A percentile compares a stretch with the other conserved stretches of the same genome.
These are phyloP conservation scores for Favolaschia claudopus DNA, from an alignment of 768 basidiomycete species.

Conservation along the genomic window DNA sequence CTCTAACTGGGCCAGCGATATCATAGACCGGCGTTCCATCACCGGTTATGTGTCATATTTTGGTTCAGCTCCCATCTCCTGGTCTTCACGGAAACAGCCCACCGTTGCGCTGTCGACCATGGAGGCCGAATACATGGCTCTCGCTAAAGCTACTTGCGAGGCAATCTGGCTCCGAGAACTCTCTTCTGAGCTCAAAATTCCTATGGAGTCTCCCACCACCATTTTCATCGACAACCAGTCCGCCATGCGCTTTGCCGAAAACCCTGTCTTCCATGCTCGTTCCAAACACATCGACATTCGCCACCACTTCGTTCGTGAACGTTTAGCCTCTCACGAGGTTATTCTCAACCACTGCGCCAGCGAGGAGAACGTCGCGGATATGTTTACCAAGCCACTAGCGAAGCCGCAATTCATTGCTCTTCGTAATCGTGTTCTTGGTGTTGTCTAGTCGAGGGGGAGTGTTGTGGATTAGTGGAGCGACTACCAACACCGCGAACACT, in stretches of 20 bases:
- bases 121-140: neutral
- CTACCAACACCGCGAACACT: too few species aligned
- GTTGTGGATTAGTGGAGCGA: too few species aligned
- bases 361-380: constrained; percentile 5
- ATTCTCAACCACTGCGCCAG: constrained; percentile 1
- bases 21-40: too few species aligned
- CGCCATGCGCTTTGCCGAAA: neutral
- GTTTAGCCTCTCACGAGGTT: constrained; percentile 1
- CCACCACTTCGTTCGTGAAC: too few species aligned
- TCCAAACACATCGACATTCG: neutral
- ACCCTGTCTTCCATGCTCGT: neutral
- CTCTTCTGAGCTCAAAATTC: neutral
- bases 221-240: neutral
- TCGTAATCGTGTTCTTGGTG: too few species aligned
- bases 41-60: neutral
- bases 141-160: neutral
- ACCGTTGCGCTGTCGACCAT: too few species aligned
- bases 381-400: neutral
- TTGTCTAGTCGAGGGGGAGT: too few species aligned
- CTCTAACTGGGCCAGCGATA: too few species aligned
- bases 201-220: neutral
- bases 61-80: neutral
- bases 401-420: neutral
- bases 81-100: neutral
- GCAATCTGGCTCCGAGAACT: neutral